A percentile compares a stretch with the other conserved stretches of the same genome.
Conservation (phyloP, 164 flowering plant genomes). For the Vitis rotundifolia region DNA sequence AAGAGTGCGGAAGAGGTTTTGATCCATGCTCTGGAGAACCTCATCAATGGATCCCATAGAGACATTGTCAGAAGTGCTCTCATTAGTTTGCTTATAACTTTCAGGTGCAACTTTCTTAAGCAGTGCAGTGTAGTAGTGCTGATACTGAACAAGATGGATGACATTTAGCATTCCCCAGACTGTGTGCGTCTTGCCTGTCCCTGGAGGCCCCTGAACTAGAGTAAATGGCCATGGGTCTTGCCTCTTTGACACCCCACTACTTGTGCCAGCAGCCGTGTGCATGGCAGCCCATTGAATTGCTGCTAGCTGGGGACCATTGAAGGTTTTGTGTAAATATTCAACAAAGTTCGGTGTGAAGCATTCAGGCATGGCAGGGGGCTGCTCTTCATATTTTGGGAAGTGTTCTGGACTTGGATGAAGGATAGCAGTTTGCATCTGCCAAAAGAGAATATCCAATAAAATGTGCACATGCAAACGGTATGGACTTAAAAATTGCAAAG, state of each 20-base stretch:
- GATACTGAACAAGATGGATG: constrained; percentile 94
- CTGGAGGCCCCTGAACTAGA: constrained; percentile 98
- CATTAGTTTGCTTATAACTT: constrained; percentile 77
- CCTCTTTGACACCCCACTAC: constrained; percentile 63
- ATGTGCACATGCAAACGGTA: neutral
- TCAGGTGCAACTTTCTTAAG: constrained; percentile 94
- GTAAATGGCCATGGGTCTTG: constrained; percentile 99
- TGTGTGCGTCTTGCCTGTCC: constrained; percentile 97
- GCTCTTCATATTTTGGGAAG: constrained; percentile 92
- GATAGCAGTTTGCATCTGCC: constrained; percentile 95
- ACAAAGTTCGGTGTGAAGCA: constrained; percentile 89
- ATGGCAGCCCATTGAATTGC: constrained; percentile 99
- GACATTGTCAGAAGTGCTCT: constrained; percentile 55
- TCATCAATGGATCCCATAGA: constrained; percentile 81
- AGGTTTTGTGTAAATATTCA: constrained; percentile 69
- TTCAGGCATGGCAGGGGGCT: constrained; percentile 92
- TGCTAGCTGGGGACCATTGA: constrained; percentile 86
- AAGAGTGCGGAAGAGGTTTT: constrained; percentile 83
- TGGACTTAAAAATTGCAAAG: neutral
- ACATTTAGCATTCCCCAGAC: constrained; percentile 99
- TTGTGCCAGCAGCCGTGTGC: constrained; percentile 97
- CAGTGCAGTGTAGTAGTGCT: constrained; percentile 84
- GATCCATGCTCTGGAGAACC: constrained; percentile 93
- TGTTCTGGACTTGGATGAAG: constrained; percentile 89
- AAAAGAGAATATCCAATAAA: neutral